phyloP scores from a whole-genome alignment of 179 eudicot genomes.

The Vitellaria paradoxa region DNA sequence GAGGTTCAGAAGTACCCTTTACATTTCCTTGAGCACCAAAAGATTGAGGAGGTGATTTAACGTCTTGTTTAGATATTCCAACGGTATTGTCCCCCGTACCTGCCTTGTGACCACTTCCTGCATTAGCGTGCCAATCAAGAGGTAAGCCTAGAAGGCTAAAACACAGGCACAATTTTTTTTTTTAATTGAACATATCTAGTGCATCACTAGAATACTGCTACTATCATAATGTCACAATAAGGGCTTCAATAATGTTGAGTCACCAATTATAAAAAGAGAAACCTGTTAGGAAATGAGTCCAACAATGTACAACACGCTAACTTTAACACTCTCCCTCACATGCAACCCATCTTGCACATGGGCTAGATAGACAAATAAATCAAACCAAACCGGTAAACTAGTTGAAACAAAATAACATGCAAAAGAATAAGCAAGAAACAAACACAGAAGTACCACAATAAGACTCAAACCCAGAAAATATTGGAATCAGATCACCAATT shows the following conservation, averaged over 20 bases:
- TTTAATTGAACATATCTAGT: neutral
- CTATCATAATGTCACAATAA: neutral
- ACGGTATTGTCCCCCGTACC: conserved; percentile 12
- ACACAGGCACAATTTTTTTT: neutral
- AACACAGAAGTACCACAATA: too few species aligned
- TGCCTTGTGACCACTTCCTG: conserved; percentile 17
- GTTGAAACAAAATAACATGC: too few species aligned
- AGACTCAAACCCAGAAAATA: too few species aligned
- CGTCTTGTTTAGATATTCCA: conserved; percentile 14
- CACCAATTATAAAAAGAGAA: too few species aligned
- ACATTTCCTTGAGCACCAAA: conserved; percentile 4
- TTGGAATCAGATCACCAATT: too few species aligned
- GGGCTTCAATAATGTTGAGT: neutral
- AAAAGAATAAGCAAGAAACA: too few species aligned
- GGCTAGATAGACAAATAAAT: too few species aligned
- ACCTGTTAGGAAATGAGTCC: too few species aligned
- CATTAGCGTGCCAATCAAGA: conserved; percentile 14
- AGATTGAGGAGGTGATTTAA: conserved; percentile 14
- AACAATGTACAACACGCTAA: too few species aligned
- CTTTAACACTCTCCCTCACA: too few species aligned
- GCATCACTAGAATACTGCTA: neutral
- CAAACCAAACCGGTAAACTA: too few species aligned
- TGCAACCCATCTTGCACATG: too few species aligned
- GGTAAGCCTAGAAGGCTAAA: neutral
- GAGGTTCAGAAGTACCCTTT: neutral